Evolutionary conservation across 2,329 filamentous ascomycete genomes (phyloP), one percentile per base, ranked within the genome.

Genomic region (Catunica adiposa): DNA sequence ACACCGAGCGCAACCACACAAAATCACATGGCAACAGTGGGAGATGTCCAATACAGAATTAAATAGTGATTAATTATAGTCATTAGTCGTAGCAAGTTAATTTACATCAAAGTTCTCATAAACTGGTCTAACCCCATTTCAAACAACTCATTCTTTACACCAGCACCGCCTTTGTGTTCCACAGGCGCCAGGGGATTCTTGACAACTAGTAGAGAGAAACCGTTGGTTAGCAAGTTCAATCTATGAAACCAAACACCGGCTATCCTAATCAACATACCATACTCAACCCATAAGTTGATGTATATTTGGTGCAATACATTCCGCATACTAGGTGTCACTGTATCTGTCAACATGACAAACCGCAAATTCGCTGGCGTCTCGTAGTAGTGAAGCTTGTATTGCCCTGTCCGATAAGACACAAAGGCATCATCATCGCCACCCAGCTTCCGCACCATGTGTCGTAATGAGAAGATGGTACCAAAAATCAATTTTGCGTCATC

Each of bases 381-480:
- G 76, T 96, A 98, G 74, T 94, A 98, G 72, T 98, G 92, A 63
- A 98, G 79, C 72, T 96, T 96, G 76, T 98, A 98, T 70, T 95
- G 85, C 62, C 78, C 86, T 54, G 92, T 98, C 63, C 88, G 85
- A 71, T 86, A 98, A 62, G 84, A 88, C 63, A 98, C 84, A 69
- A 98, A 98, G 66, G 86, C 88, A 72, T 96, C 90, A 67, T 96
- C 89, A 55, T 87, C 82, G 61, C 90, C 90, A 64, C 90, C 90
- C 51, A 98, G 79, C 74, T 96, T 95, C 68, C 88, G 86, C 60
- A 86, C 88, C 84, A 98, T 95, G 71, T 96, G 96, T 64, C 92
- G 84, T 63, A 98, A 75, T 51, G 89, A 95, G 73, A 96, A 98
- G 61, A 98, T 83, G 58, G 90, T 92, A 63, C 92, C 92, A 69